These are phyloP conservation scores for Tilletia setariae DNA, from an alignment of 1,284 basidiomycete genomes.

Conservation along the genomic window DNA sequence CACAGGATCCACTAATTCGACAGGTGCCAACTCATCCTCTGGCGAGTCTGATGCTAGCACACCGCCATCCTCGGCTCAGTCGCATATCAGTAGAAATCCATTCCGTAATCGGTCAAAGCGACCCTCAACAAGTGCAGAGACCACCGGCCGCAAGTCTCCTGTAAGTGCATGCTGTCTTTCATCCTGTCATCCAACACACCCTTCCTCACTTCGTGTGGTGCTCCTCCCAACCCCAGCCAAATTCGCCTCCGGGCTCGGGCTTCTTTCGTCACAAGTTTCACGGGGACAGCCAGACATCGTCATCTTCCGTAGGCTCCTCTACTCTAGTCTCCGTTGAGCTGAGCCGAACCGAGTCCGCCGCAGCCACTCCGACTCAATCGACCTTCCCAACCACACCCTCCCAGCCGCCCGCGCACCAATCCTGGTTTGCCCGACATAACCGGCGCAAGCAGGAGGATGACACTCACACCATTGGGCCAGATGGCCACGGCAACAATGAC, in stretches of 20 bases:
- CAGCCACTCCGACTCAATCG: not conserved
- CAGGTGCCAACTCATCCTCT: not conserved
- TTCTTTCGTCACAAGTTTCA: conserved; percentile 15
- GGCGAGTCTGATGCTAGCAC: conserved; percentile 3
- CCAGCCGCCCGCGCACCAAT: not conserved
- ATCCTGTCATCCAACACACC: not conserved
- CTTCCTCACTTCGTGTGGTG: not conserved
- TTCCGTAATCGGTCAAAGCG: not conserved
- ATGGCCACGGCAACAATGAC: not conserved
- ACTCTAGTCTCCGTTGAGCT: conserved; percentile 6
- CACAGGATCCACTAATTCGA: not conserved
- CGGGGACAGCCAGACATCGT: conserved; percentile 1
- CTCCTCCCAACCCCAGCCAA: not conserved
- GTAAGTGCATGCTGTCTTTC: not conserved
- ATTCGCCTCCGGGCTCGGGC: not conserved
- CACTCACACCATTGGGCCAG: not conserved
- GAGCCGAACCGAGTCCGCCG: not conserved
- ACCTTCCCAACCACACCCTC: not conserved
- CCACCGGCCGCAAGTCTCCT: not conserved
- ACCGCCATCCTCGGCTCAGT: conserved; percentile 1
- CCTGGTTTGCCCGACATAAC: not conserved
- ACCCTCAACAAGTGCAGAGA: not conserved
- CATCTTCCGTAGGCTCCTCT: not conserved
- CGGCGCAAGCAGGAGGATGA: conserved; percentile 4
- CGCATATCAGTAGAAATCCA: not conserved